phyloP scores from a whole-genome alignment of 352 stramenopile genomes.

The Pythium brachiatum region DNA sequence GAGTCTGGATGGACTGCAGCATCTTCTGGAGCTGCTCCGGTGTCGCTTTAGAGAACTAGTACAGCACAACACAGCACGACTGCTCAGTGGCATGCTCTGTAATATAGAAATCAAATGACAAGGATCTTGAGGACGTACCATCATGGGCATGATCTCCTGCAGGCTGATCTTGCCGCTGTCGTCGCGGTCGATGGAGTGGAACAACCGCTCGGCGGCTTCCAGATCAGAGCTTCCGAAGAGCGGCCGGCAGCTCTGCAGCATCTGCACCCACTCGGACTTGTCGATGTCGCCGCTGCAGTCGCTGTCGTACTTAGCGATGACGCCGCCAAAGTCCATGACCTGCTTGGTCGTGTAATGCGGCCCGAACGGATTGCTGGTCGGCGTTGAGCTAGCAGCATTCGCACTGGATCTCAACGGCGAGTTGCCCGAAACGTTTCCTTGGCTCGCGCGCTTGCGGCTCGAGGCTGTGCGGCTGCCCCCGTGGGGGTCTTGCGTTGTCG shows the following conservation, averaged over 20 bases:
- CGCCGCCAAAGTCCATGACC: constrained; percentile 51
- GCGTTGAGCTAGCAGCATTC: background rate
- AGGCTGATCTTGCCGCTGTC: constrained; percentile 52
- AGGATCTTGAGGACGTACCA: constrained; percentile 30
- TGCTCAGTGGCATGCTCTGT: background rate
- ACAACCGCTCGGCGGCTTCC: constrained; percentile 40
- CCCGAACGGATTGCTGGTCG: constrained; percentile 42
- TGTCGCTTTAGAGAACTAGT: constrained; percentile 54
- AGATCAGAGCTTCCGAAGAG: constrained; percentile 22
- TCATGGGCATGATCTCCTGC: constrained; percentile 43
- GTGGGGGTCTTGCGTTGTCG: background rate
- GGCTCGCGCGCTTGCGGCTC: background rate
- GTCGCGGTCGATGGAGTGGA: constrained; percentile 49
- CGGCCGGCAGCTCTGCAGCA: constrained; percentile 34
- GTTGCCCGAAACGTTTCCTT: background rate
- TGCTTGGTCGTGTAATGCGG: constrained; percentile 57
- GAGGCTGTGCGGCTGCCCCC: background rate
- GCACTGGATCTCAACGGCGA: background rate
- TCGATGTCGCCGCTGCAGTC: constrained; percentile 58
- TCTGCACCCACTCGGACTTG: constrained; percentile 49
- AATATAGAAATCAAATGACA: constrained; percentile 8
- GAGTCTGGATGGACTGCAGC: constrained; percentile 29
- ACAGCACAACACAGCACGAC: background rate
- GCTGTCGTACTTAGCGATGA: constrained; percentile 48
- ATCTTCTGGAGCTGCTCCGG: constrained; percentile 51